Percentiles rank a stretch among this genome's conserved stretches.
phyloP scores from a whole-genome alignment of 805 yeast genomes.

The Candida cerambycidarum region DNA sequence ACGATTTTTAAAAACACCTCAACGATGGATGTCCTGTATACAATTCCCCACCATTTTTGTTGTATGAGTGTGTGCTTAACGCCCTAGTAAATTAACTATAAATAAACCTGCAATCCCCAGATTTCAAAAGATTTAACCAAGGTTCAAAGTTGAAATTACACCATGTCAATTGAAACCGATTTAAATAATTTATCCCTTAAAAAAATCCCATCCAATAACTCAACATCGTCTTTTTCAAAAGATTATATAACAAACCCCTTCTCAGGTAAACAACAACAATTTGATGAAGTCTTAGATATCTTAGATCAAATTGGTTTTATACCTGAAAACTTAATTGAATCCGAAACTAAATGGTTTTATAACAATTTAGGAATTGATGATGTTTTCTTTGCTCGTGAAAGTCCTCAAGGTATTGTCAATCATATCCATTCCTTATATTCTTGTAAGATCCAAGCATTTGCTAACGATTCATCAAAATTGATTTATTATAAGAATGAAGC shows the following conservation, averaged over 20 bases:
- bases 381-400: constrained; percentile 83
- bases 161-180: constrained; percentile 16
- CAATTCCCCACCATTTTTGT: not conserved
- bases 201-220: constrained; percentile 28
- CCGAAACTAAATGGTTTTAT: constrained; percentile 89
- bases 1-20: not conserved
- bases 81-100: not conserved
- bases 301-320: constrained; percentile 84
- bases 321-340: constrained; percentile 82
- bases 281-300: constrained; percentile 76
- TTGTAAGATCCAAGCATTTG: constrained; percentile 83
- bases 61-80: too few relatives aligned
- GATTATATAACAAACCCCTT: constrained; percentile 80
- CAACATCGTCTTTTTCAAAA: constrained; percentile 24
- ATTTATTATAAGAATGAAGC: constrained; percentile 79
- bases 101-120: not conserved
- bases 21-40: not conserved
- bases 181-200: constrained; percentile 23
- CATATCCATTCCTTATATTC: constrained; percentile 89
- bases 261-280: constrained; percentile 77
- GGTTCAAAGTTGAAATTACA: too few relatives aligned
- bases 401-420: constrained; percentile 74
- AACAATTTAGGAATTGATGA: constrained; percentile 86
- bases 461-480: constrained; percentile 40
- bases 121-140: too few relatives aligned